These are phyloP conservation scores for Digitaria exilis DNA, from an alignment of 202 grass and related monocot species.

Conservation along the genomic window DNA sequence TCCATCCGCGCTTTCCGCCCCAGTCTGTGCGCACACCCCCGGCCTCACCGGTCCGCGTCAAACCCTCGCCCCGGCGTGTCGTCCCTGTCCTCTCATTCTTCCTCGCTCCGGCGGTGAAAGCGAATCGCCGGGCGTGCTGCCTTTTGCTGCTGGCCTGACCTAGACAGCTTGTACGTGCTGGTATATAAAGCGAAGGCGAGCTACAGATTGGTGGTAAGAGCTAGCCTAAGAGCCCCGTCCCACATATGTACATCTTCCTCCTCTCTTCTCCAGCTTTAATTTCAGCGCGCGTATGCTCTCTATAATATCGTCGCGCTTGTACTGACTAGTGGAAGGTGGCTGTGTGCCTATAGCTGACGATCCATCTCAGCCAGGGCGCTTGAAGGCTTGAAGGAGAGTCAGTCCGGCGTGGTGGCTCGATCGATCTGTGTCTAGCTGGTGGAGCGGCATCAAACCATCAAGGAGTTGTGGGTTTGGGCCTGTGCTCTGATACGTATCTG, in stretches of 20 bases:
- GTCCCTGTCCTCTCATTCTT: constrained; percentile 33
- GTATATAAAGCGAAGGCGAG: constrained; percentile 17
- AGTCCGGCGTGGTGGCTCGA: constrained; percentile 12
- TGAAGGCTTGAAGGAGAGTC: background rate
- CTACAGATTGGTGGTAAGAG: constrained; percentile 43
- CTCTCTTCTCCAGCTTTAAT: background rate
- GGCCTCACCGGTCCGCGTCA: constrained; percentile 36
- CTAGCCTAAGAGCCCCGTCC: background rate
- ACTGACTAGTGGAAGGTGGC: background rate
- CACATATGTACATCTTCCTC: background rate
- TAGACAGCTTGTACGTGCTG: background rate
- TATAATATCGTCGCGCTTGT: background rate
- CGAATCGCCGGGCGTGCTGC: constrained; percentile 22
- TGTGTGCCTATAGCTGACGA: background rate
- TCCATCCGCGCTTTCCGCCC: constrained; percentile 79
- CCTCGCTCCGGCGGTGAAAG: constrained; percentile 35
- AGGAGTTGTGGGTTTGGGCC: background rate
- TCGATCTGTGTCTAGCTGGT: background rate
- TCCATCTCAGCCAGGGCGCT: background rate
- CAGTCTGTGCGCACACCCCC: background rate
- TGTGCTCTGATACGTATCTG: background rate
- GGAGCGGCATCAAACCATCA: background rate
- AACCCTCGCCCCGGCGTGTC: background rate
- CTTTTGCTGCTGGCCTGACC: background rate
- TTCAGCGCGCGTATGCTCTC: background rate